Evolutionary conservation across 768 basidiomycete species (phyloP).

Genomic region (Phylloporus sp.): DNA sequence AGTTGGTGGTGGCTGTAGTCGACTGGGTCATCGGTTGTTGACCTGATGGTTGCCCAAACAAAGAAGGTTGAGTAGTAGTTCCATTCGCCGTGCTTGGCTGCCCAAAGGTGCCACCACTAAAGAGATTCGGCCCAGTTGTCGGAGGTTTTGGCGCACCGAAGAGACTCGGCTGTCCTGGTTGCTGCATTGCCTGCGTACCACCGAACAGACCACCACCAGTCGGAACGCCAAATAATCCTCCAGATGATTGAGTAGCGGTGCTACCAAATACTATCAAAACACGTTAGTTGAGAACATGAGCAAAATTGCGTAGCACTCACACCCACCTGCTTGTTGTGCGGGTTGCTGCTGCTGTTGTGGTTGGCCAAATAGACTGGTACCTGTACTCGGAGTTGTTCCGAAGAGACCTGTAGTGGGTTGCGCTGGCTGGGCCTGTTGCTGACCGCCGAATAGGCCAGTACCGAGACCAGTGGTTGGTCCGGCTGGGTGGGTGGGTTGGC

Average conservation of each 20-base stretch:
- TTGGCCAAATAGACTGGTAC: conserved; percentile 33
- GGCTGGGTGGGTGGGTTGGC: conserved; percentile 40
- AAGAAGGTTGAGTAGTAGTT: conserved; percentile 25
- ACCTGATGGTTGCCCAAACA: conserved; percentile 53
- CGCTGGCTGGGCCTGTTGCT: conserved; percentile 23
- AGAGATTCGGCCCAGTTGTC: conserved; percentile 35
- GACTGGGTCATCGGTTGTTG: conserved; percentile 39
- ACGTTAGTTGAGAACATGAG: conserved; percentile 5
- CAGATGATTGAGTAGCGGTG: conserved; percentile 25
- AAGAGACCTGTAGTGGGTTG: conserved; percentile 28
- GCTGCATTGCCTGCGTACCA: conserved; percentile 34
- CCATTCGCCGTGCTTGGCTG: conserved; percentile 34
- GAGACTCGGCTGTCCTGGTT: conserved; percentile 29
- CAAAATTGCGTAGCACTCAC: conserved; percentile 24
- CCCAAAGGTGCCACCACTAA: conserved; percentile 49
- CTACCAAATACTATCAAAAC: conserved; percentile 35
- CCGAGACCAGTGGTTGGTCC: conserved; percentile 35
- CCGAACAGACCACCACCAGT: conserved; percentile 33
- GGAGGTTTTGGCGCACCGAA: conserved; percentile 31
- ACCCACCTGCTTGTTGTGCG: conserved; percentile 34
- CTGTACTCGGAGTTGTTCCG: conserved; percentile 21
- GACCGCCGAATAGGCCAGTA: conserved; percentile 23
- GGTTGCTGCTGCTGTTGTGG: conserved; percentile 35
- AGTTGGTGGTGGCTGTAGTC: conserved; percentile 27
- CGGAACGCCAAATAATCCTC: conserved; percentile 36